phyloP scores from a whole-genome alignment of 768 basidiomycete genomes.

The Lactifluus echinatus region DNA sequence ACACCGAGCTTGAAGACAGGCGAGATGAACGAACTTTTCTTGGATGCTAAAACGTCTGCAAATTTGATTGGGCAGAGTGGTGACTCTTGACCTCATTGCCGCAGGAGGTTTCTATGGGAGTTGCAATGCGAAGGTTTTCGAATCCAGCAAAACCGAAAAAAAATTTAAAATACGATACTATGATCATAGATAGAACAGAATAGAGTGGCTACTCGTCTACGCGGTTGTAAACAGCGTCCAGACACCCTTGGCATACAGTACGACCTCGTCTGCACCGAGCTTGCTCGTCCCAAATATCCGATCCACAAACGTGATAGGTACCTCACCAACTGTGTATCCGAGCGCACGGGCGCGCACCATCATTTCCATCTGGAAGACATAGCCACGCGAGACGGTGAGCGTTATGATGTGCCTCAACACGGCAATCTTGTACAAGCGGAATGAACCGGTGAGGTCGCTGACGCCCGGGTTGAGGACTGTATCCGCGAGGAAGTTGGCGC shows the following conservation, averaged over 20 bases:
- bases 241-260: conserved; percentile 80
- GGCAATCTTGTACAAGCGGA: conserved; percentile 69
- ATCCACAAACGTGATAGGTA: conserved; percentile 93
- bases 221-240: conserved; percentile 71
- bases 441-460: conserved; percentile 86
- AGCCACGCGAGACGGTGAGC: conserved; percentile 78
- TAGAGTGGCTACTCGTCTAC: conserved; percentile 4
- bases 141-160: not conserved
- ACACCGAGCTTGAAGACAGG: conserved; percentile 82
- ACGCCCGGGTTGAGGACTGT: conserved; percentile 80
- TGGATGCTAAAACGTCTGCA: conserved; percentile 77
- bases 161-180: not conserved
- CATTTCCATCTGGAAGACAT: conserved; percentile 99
- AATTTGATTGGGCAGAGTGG: conserved; percentile 11
- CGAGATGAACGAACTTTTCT: conserved; percentile 91
- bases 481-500: conserved; percentile 86
- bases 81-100: not conserved
- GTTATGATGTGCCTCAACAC: conserved; percentile 80
- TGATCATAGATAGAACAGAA: not conserved
- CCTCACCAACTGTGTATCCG: conserved; percentile 81
- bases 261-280: conserved; percentile 79
- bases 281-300: conserved; percentile 92
- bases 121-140: too few species aligned
- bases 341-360: conserved; percentile 82
- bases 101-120: not conserved